These are phyloP conservation scores for Phytophthora citricola DNA, from an alignment of 352 stramenopile genomes.

Conservation along the genomic window DNA sequence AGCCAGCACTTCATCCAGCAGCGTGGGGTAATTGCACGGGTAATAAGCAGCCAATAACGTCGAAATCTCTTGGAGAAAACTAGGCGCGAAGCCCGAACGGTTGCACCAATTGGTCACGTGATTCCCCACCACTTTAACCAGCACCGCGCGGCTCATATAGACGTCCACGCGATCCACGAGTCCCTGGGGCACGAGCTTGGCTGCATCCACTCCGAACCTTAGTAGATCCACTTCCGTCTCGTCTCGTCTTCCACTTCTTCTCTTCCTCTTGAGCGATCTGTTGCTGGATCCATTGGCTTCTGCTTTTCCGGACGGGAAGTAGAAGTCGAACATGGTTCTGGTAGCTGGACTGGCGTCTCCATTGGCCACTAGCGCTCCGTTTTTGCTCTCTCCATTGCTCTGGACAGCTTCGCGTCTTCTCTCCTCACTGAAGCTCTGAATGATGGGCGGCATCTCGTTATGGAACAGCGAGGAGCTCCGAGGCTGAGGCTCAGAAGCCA, in stretches of 20 bases:
- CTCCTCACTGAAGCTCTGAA: conserved; percentile 69
- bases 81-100: conserved; percentile 65
- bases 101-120: conserved; percentile 82
- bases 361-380: conserved; percentile 19
- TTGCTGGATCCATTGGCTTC: conserved; percentile 16
- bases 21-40: conserved; percentile 79
- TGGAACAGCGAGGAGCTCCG: conserved; percentile 56
- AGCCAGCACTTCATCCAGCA: conserved; percentile 83
- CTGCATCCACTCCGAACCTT: conserved; percentile 71
- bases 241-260: conserved; percentile 35
- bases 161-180: conserved; percentile 85
- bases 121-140: conserved; percentile 56
- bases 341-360: conserved; percentile 30
- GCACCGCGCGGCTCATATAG: conserved; percentile 58
- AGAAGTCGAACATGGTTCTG: conserved; percentile 68
- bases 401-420: conserved; percentile 9
- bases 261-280: conserved; percentile 59
- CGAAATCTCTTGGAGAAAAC: conserved; percentile 75
- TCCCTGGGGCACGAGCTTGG: conserved; percentile 83
- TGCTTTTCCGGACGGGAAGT: conserved; percentile 43
- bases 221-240: conserved; percentile 59
- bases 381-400: conserved; percentile 28
- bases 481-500: background rate
- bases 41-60: conserved; percentile 84
- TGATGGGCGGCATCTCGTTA: conserved; percentile 47